These are phyloP conservation scores for Parietichytrium sp. DNA, from an alignment of 108 stramenopile species.

Conservation along the genomic window DNA sequence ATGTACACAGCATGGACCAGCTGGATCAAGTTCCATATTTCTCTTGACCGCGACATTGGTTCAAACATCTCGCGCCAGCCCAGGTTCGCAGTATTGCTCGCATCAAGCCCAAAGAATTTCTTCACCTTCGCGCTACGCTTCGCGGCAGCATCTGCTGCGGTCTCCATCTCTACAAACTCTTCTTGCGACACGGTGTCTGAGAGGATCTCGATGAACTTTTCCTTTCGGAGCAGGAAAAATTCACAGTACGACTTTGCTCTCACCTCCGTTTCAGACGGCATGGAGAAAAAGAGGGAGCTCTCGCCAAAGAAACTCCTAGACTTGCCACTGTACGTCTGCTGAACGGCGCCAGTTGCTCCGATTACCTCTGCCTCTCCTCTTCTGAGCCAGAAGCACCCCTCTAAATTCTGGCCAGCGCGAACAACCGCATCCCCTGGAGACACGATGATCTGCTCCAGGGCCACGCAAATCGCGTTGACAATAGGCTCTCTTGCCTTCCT, in stretches of 20 bases:
- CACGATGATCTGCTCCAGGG: not conserved
- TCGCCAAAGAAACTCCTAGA: not conserved
- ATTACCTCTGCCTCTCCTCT: conserved; percentile 5
- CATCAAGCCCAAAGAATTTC: conserved; percentile 27
- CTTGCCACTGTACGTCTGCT: not conserved
- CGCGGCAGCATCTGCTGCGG: not conserved
- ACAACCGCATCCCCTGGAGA: conserved; percentile 3
- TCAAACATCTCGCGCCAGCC: not conserved
- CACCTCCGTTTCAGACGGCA: not conserved
- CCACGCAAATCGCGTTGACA: not conserved
- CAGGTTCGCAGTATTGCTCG: not conserved
- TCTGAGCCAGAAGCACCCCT: conserved; percentile 10
- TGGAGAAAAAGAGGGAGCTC: not conserved
- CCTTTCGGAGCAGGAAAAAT: not conserved
- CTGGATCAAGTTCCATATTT: not conserved
- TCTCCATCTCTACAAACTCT: not conserved
- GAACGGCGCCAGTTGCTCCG: not conserved
- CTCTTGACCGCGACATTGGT: not conserved
- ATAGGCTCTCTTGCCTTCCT: not conserved
- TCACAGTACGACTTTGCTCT: conserved; percentile 32
- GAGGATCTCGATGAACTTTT: conserved; percentile 3
- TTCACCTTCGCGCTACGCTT: conserved; percentile 29
- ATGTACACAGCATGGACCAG: not conserved
- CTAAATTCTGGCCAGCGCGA: not conserved
- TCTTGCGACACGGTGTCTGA: not conserved